Conservation (phyloP, 1,284 basidiomycete species). For the Sparassis latifolia region DNA sequence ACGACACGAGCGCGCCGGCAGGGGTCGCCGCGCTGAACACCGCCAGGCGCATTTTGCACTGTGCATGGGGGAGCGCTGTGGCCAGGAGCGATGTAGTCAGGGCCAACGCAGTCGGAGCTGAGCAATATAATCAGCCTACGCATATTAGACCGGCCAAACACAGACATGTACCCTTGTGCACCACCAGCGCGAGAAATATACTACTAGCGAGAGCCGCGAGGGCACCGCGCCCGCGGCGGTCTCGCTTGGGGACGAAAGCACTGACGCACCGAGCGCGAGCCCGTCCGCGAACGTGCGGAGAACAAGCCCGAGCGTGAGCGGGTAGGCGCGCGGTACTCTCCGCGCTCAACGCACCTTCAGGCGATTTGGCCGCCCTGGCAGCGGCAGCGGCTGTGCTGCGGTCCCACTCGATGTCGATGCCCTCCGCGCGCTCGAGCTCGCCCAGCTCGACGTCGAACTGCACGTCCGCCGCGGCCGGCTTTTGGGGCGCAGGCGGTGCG, state of each 20-base stretch:
- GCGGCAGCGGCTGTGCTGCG: background rate
- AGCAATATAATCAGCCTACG: too few relatives aligned
- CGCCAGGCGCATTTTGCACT: conserved; percentile 72
- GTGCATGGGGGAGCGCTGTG: conserved; percentile 55
- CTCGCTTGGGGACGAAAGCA: conserved; percentile 33
- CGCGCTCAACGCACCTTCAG: conserved; percentile 1
- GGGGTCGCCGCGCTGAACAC: conserved; percentile 81
- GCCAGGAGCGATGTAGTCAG: conserved; percentile 77
- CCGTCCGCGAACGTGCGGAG: conserved; percentile 89
- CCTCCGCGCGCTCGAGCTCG: conserved; percentile 38
- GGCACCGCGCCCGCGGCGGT: conserved; percentile 18
- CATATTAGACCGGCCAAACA: too few relatives aligned
- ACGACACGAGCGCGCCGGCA: conserved; percentile 66
- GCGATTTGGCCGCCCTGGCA: conserved; percentile 1
- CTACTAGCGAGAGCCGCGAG: conserved; percentile 60
- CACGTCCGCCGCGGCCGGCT: conserved; percentile 17
- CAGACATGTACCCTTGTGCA: conserved; percentile 85
- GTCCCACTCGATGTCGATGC: conserved; percentile 6
- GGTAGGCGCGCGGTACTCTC: conserved; percentile 39
- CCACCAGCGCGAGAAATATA: conserved; percentile 83
- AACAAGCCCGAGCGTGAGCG: conserved; percentile 78
- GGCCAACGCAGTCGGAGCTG: conserved; percentile 83
- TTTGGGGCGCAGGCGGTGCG: conserved; percentile 8
- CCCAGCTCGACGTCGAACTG: conserved; percentile 57
- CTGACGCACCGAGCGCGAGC: conserved; percentile 80